Evolutionary conservation across 139 green algal genomes (phyloP).

Genomic region (Trebouxia sp.): DNA sequence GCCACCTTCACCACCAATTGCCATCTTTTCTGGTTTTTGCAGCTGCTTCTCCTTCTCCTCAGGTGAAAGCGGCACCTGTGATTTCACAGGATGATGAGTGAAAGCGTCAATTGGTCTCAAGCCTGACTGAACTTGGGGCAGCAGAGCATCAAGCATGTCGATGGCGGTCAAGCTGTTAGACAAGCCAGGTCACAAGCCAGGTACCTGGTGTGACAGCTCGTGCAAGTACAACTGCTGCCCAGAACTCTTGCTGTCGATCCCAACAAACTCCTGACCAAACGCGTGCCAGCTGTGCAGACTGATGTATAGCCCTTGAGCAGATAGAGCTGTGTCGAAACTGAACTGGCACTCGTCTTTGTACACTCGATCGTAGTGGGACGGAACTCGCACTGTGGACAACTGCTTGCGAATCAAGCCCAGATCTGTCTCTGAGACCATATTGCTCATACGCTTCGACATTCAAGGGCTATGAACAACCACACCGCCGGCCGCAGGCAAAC

Average conservation of each 20-base stretch:
- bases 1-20: slow-evolving; percentile 63
- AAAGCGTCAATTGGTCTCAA: neutral
- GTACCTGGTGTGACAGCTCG: slow-evolving; percentile 63
- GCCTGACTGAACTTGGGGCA: neutral
- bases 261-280: slow-evolving; percentile 74
- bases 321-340: slow-evolving; percentile 81
- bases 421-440: slow-evolving; percentile 33
- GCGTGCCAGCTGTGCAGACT: slow-evolving; percentile 84
- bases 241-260: slow-evolving; percentile 73
- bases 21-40: slow-evolving; percentile 56
- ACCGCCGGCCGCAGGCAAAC: too few species aligned
- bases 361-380: slow-evolving; percentile 50
- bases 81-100: neutral
- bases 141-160: too few species aligned
- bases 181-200: too few species aligned
- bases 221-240: slow-evolving; percentile 83
- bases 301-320: slow-evolving; percentile 83
- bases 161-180: too few species aligned
- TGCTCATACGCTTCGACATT: neutral
- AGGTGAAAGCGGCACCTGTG: slow-evolving; percentile 60
- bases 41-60: slow-evolving; percentile 48
- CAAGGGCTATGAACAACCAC: neutral
- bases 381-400: slow-evolving; percentile 29
- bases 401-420: slow-evolving; percentile 32
- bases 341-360: slow-evolving; percentile 95